Evolutionary conservation across 2,329 filamentous ascomycete species (phyloP), one percentile per base, ranked within the genome.

Genomic region (Ascochyta koolunga): DNA sequence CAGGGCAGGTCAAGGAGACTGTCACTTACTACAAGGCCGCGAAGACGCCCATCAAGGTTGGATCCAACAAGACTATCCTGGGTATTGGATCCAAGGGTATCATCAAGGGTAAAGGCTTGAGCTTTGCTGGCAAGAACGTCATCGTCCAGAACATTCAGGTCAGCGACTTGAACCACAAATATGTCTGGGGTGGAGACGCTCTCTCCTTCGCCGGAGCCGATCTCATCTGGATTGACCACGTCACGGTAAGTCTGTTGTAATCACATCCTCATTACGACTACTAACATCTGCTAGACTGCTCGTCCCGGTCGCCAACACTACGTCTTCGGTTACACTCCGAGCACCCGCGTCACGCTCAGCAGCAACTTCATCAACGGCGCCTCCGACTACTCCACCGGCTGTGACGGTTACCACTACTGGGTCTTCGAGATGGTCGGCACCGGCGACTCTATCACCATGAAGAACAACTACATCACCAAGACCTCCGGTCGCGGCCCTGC

Each of bases 51-150:
- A 72, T 74, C 59, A 61, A 64, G 11, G 73, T 78, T 15, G 67
- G 56, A 5, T 73, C 69, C 35, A 68, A 79, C 53, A 79, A 78
- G 64, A 72, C 73, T 1, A 65, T 78, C 31, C 52, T 79, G n/a
- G 77, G 77, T 5, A 67, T 72, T 21, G 76, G 75, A 1, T 67
- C 60, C 27, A 69, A 66, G 29, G 76, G 70, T 27, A 64, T 77
- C 7, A 70, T 78, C 39, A 72, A 69, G 18, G 76, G 77, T 29
- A 78, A 76, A 56, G 76, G 76, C 5, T 60, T 79, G 7, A 63
- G 69, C 1, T 59, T 79, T 18, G 60, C 60, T 25, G 68, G 65
- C 25, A 68, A 57, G 5, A 76, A 75, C 42, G 58, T 76, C 25
- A 66, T 68, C 35, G 67, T 78, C 51, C 70, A 77, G 58, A 77